Percentiles rank a stretch among this genome's conserved stretches.
Evolutionary conservation across 106 monocot genomes (phyloP).

Genomic region (Dioscorea zingiberensis): DNA sequence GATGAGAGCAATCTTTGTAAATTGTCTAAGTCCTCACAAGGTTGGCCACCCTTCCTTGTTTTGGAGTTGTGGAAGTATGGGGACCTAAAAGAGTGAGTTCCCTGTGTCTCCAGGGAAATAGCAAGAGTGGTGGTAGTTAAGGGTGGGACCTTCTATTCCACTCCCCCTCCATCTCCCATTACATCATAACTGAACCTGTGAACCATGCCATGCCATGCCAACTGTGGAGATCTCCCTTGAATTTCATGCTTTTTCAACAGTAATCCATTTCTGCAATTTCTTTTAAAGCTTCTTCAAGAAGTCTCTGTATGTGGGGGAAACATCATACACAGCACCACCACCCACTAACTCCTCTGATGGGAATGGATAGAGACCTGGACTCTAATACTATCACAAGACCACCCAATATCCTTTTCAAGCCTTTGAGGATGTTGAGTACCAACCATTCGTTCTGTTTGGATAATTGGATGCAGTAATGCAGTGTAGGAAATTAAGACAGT

Average conservation of each 20-base stretch:
- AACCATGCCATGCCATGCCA: no score
- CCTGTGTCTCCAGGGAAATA: constrained; percentile 7
- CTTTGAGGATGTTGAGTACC: no score
- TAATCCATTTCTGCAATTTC: background rate
- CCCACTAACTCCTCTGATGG: background rate
- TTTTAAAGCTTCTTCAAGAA: constrained; percentile 1
- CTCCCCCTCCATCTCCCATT: background rate
- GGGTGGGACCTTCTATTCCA: background rate
- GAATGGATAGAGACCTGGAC: no score
- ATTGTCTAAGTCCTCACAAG: background rate
- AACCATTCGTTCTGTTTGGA: no score
- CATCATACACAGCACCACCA: background rate
- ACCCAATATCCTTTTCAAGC: no score
- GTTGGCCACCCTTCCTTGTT: constrained; percentile 1
- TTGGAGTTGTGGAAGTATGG: constrained; percentile 5
- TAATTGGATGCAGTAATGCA: no score
- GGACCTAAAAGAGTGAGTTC: constrained; percentile 3
- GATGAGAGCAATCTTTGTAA: constrained; percentile 16
- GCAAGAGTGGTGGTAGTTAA: background rate
- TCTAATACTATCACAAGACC: no score
- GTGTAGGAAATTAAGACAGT: no score
- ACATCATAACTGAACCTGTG: constrained; percentile 11
- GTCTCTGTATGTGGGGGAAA: background rate
- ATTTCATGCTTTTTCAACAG: background rate
- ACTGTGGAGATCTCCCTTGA: no score